Percentiles rank a stretch among this genome's conserved stretches.
These are phyloP conservation scores for Oryza brachyantha DNA, from an alignment of 176 grass and related monocot species.

Conservation along the genomic window DNA sequence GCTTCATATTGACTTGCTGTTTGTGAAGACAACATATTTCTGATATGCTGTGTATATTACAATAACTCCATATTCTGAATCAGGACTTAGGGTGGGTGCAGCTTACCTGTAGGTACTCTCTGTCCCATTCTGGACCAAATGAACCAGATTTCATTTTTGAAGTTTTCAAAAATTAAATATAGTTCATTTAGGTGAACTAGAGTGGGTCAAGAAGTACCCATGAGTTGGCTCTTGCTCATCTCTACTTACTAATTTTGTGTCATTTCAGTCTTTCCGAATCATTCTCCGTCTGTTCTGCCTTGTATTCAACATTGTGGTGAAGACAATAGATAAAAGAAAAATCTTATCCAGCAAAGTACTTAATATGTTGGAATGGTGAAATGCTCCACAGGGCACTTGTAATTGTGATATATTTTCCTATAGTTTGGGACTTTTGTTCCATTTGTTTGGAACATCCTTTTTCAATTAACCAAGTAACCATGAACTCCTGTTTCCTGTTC, in stretches of 20 bases:
- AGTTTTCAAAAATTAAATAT: not conserved
- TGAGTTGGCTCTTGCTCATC: not conserved
- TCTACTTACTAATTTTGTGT: not conserved
- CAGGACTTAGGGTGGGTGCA: not conserved
- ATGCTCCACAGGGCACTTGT: not conserved
- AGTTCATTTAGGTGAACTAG: not conserved
- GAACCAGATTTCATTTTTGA: not conserved
- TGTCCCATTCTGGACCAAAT: not conserved
- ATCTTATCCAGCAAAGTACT: not conserved
- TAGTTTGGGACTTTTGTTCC: not conserved
- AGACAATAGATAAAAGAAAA: not conserved
- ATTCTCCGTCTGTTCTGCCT: not conserved
- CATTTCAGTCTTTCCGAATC: not conserved
- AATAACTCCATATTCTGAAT: not conserved
- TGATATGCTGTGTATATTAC: not conserved
- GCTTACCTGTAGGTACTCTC: not conserved
- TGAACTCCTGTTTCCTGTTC: not conserved
- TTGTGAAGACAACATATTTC: not conserved
- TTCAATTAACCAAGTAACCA: not conserved
- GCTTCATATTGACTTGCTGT: not conserved
- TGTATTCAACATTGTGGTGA: not conserved
- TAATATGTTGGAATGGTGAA: slow-evolving; percentile 12
- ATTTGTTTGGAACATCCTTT: not conserved
- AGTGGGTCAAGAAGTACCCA: not conserved
- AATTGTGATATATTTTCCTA: not conserved